These are phyloP conservation scores for Debaryomycetaceae sp. DNA, from an alignment of 1,139 yeast genomes.

Conservation along the genomic window DNA sequence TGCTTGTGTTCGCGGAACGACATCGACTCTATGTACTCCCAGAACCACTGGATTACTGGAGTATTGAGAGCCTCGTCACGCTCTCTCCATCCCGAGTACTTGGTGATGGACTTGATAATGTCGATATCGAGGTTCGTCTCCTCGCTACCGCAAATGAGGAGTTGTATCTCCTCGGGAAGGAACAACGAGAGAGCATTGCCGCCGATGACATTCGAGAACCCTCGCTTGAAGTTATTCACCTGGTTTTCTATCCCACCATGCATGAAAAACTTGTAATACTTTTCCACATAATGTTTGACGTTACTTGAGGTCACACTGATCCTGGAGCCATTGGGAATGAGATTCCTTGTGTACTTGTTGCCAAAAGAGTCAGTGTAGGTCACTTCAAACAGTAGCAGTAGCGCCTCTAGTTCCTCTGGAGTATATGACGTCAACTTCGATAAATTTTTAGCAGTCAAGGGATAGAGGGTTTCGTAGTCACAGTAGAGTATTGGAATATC, in stretches of 20 bases:
- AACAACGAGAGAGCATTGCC: slow-evolving; percentile 79
- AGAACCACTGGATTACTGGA: slow-evolving; percentile 67
- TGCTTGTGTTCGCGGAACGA: slow-evolving; percentile 51
- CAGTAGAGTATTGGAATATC: slow-evolving; percentile 52
- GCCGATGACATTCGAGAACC: slow-evolving; percentile 73
- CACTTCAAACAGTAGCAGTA: slow-evolving; percentile 38
- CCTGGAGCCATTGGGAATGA: slow-evolving; percentile 55
- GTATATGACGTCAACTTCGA: slow-evolving; percentile 47
- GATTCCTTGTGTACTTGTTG: slow-evolving; percentile 36
- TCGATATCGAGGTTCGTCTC: slow-evolving; percentile 63
- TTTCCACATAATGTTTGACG: slow-evolving; percentile 55
- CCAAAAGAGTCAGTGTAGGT: slow-evolving; percentile 41
- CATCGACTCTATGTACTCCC: slow-evolving; percentile 63
- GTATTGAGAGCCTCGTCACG: slow-evolving; percentile 33
- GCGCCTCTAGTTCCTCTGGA: slow-evolving; percentile 21
- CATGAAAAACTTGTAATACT: slow-evolving; percentile 59
- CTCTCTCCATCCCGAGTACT: slow-evolving; percentile 60
- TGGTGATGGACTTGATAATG: slow-evolving; percentile 66
- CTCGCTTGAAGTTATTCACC: slow-evolving; percentile 57
- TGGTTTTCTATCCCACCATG: slow-evolving; percentile 51
- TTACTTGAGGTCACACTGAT: slow-evolving; percentile 54
- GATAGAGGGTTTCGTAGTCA: slow-evolving; percentile 68
- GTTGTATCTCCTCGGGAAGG: slow-evolving; percentile 75
- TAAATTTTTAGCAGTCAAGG: slow-evolving; percentile 60
- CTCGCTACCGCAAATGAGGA: slow-evolving; percentile 74